Evolutionary conservation across 306 rosid genomes (phyloP).

Genomic region (Nissolia schottii): DNA sequence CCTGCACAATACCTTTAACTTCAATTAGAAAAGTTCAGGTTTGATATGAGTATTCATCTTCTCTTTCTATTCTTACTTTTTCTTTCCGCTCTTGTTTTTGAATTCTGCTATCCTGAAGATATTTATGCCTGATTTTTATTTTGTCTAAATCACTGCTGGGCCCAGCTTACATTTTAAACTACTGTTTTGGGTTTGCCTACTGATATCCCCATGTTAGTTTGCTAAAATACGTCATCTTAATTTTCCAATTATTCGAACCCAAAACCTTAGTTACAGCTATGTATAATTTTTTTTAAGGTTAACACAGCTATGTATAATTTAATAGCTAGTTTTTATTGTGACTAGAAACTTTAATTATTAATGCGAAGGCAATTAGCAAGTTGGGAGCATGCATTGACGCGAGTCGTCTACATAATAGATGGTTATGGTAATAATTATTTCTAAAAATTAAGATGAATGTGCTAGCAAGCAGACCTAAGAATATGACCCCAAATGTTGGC

Average conservation of each 20-base stretch:
- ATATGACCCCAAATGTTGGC: conserved; percentile 22
- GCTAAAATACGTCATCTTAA: no score
- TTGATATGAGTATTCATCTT: neutral
- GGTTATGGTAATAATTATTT: conserved; percentile 16
- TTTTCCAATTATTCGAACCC: no score
- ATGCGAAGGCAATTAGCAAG: conserved; percentile 10
- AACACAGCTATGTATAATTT: neutral
- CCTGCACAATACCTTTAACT: conserved; percentile 16
- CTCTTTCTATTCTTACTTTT: neutral
- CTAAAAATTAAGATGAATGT: conserved; percentile 22
- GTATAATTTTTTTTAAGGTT: no score
- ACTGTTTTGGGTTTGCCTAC: no score
- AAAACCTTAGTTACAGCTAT: no score
- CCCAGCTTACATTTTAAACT: no score
- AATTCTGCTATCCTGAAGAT: neutral
- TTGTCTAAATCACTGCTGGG: no score
- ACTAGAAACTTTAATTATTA: neutral
- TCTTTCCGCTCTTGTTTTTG: conserved; percentile 2
- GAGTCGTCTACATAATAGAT: conserved; percentile 16
- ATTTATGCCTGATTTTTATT: no score
- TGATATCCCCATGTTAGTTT: no score
- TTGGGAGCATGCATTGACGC: conserved; percentile 11
- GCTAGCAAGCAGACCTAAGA: conserved; percentile 10
- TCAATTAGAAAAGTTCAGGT: conserved; percentile 1
- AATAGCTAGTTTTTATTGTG: neutral